These are phyloP conservation scores for Capsicum baccatum DNA, from an alignment of 257 asterid genomes.

Conservation along the genomic window DNA sequence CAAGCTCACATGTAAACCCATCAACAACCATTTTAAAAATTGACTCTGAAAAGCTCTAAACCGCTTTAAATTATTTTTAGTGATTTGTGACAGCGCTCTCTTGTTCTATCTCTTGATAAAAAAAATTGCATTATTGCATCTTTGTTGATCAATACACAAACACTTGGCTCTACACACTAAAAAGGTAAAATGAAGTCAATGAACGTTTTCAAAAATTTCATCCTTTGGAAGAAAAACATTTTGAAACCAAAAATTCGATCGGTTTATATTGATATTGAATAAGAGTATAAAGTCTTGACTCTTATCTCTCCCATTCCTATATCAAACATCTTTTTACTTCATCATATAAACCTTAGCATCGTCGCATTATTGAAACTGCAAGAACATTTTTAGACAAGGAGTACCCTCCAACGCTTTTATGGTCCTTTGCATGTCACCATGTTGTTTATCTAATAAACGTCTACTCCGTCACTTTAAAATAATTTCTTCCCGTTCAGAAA, in stretches of 20 bases:
- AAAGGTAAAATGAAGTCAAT: neutral
- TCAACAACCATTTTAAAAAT: neutral
- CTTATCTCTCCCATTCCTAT: too few relatives aligned
- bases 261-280: neutral
- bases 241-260: neutral
- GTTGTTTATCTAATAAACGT: neutral
- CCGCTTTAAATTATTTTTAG: neutral
- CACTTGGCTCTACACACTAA: conserved; percentile 15
- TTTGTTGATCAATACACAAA: neutral
- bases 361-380: neutral
- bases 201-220: neutral
- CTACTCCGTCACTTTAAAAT: neutral
- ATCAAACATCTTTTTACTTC: neutral
- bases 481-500: neutral
- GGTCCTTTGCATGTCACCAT: neutral
- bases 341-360: conserved; percentile 8
- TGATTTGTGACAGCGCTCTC: neutral
- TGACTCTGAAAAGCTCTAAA: neutral
- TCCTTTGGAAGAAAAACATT: neutral
- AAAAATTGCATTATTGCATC: neutral
- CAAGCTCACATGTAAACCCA: conserved; percentile 9
- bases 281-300: neutral
- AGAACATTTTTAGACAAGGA: neutral
- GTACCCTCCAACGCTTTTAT: neutral
- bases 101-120: neutral